Percentiles rank a stretch among this genome's conserved stretches.
Conservation (phyloP, 768 basidiomycete species). For the Asterophora lycoperdoides region DNA sequence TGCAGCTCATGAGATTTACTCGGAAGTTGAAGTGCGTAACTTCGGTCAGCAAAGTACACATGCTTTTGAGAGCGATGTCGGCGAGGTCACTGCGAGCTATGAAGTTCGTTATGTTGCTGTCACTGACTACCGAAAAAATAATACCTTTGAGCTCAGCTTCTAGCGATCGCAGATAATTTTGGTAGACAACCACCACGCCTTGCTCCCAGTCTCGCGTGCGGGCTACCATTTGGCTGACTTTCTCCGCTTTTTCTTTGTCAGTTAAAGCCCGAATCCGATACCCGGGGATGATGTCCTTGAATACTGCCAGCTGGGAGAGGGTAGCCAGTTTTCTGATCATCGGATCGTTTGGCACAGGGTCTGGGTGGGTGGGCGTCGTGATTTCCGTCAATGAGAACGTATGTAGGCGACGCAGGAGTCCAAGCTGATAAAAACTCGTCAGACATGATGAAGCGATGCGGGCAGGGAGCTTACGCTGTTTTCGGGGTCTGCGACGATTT, state of each 20-base stretch:
- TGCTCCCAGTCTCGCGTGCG: constrained; percentile 94
- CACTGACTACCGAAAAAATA: background rate
- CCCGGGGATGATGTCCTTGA: constrained; percentile 93
- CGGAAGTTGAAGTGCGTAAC: constrained; percentile 97
- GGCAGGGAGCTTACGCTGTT: constrained; percentile 63
- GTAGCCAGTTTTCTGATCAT: constrained; percentile 85
- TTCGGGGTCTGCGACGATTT: constrained; percentile 92
- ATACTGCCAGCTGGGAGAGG: constrained; percentile 87
- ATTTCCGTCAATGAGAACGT: constrained; percentile 83
- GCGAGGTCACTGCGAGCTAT: constrained; percentile 63
- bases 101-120: constrained; percentile 5
- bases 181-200: constrained; percentile 84
- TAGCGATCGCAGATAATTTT: constrained; percentile 78
- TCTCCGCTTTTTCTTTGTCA: constrained; percentile 86
- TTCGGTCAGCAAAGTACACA: constrained; percentile 81
- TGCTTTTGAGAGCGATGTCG: constrained; percentile 71
- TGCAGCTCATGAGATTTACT: constrained; percentile 82
- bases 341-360: constrained; percentile 72
- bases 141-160: constrained; percentile 87
- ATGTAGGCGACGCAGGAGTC: constrained; percentile 82
- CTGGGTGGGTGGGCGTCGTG: constrained; percentile 60
- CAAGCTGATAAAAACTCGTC: constrained; percentile 50
- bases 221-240: constrained; percentile 90
- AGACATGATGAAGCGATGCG: background rate
- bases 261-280: constrained; percentile 92